Conservation (phyloP, 345 rosid species). For the Rhodamnia argentea region DNA sequence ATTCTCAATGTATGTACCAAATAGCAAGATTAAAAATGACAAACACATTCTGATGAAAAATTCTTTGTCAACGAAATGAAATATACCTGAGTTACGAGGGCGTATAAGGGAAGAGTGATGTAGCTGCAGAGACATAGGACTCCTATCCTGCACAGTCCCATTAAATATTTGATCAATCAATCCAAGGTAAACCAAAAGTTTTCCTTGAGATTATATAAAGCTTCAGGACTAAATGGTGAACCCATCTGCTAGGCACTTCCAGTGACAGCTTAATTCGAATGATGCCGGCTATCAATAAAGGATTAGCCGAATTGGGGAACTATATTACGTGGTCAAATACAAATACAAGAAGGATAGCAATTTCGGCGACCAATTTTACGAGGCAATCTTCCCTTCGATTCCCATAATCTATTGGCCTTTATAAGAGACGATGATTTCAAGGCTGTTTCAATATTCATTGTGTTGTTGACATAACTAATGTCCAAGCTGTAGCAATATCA, state of each 20-base stretch:
- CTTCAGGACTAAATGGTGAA: neutral
- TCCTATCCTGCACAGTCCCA: slow-evolving; percentile 13
- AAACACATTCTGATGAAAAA: neutral
- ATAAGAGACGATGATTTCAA: neutral
- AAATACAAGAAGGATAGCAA: neutral
- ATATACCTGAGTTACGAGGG: slow-evolving; percentile 42
- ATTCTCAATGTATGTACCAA: neutral
- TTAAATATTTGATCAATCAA: neutral
- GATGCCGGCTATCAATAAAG: neutral
- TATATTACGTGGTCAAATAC: neutral
- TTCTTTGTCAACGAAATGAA: neutral
- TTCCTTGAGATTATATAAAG: neutral
- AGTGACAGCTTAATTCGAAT: neutral
- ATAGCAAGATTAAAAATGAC: neutral
- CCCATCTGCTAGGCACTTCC: neutral
- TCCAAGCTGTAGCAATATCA: neutral
- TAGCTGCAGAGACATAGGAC: slow-evolving; percentile 34
- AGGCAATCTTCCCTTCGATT: neutral
- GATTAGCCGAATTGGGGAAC: neutral
- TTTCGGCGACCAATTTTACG: neutral
- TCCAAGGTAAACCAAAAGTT: neutral
- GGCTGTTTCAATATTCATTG: neutral
- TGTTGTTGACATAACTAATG: neutral
- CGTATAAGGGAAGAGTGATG: slow-evolving; percentile 38
- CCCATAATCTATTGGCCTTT: neutral